Evolutionary conservation across 345 rosid genomes (phyloP).

Genomic region (Heritiera littoralis): DNA sequence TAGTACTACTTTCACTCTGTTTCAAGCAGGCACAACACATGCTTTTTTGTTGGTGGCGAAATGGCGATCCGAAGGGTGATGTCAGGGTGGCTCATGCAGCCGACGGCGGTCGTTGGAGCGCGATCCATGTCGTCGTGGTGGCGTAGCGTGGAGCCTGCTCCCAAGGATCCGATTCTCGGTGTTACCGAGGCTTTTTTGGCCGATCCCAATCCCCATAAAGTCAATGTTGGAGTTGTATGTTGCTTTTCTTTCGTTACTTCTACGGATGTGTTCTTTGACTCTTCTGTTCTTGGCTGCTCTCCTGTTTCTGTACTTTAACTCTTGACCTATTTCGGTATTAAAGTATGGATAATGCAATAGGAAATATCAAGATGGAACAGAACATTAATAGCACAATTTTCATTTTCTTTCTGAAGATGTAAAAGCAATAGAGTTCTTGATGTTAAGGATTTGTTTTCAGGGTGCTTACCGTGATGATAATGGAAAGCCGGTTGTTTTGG

Average conservation of each 20-base stretch:
- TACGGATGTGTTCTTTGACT: not conserved
- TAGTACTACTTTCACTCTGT: not conserved
- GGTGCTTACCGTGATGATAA: constrained; percentile 97
- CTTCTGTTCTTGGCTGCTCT: not conserved
- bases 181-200: constrained; percentile 96
- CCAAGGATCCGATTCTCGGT: constrained; percentile 94
- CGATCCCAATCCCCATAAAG: constrained; percentile 79
- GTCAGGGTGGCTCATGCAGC: constrained; percentile 29
- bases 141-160: constrained; percentile 83
- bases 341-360: not conserved
- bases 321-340: no score
- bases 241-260: constrained; percentile 4
- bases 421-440: not conserved
- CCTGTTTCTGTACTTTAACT: not conserved
- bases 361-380: not conserved
- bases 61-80: constrained; percentile 39
- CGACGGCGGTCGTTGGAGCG: constrained; percentile 36
- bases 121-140: constrained; percentile 89
- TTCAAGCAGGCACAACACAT: not conserved
- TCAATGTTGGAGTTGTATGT: constrained; percentile 95
- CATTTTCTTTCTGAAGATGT: not conserved
- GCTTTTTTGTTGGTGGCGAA: constrained; percentile 16
- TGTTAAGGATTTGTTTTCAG: constrained; percentile 32
- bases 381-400: no score
- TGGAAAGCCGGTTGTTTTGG: constrained; percentile 90